Base-by-base conservation (phyloP, 495 filamentous ascomycete species). In the Penicillium lividum region DNA sequence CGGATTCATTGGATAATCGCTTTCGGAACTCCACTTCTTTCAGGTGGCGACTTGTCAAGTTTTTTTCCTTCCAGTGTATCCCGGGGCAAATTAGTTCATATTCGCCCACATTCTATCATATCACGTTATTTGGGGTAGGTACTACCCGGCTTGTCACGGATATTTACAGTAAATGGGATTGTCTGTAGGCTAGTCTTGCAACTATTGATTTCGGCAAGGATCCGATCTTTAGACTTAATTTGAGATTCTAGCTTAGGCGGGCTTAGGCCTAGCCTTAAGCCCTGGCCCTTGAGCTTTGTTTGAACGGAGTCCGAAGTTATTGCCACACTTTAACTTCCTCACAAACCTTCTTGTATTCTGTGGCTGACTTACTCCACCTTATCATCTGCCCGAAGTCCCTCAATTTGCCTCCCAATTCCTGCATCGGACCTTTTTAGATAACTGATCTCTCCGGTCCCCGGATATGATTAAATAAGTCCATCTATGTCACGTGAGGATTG, bases 1-100 rank as follows among this genome's bases (percentile, higher is more conserved):
- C 10, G 49, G 48, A 11, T 16, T 54, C 29, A 67, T 67, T 69
- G 66, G 66, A 31, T 38, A n/a, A 49, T 40, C 15, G 43, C 28
- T 38, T 18, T 16, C 48, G 28, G 36, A 43, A 27, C 51, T 44
- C 64, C 64, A 64, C 60, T 60, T 59, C 38, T 54, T 11, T 15
- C 15, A 54, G 31, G 50, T 10, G 45, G 54, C 45, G 29, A 50
- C 33, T 51, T 15, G 43, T 30, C 22, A 15, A 11, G 25, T 27
- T 40, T 40, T 57, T 51, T 36, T 36, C 22, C 27, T 36, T 33
- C 27, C 27, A 53, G 38, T 6, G n/a, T 5, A 16, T 7, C 38
- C 13, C 16, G n/a, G n/a, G 30, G 11, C 9, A 15, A 47, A 51
- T 16, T 16, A 33, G 48, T 5, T 10, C 22, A 51, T n/a, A 51